Evolutionary conservation across 129 eudicot genomes (phyloP).

Genomic region (Tagetes patula): DNA sequence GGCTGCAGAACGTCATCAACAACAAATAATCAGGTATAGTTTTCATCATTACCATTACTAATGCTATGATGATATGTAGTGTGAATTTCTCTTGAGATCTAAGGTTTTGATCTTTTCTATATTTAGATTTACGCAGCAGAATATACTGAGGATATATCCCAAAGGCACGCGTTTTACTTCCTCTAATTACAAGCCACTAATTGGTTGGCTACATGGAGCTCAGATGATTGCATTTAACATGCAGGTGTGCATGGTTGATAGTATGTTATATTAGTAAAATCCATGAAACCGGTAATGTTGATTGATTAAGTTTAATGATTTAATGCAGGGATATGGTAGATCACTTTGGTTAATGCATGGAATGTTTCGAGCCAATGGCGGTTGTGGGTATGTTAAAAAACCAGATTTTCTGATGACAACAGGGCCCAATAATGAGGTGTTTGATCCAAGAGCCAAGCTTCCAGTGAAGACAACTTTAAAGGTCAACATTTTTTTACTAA

Average conservation of each 20-base stretch:
- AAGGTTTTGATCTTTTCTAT: background rate
- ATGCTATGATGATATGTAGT: background rate
- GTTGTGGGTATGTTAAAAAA: constrained; percentile 88
- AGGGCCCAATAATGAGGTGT: constrained; percentile 48
- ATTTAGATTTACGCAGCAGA: constrained; percentile 75
- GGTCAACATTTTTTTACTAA: constrained; percentile 34
- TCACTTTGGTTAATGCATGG: constrained; percentile 95
- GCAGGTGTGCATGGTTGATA: constrained; percentile 61
- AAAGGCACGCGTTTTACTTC: constrained; percentile 80
- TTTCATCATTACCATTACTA: background rate
- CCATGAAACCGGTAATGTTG: background rate
- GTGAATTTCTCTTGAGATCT: background rate
- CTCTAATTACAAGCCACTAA: constrained; percentile 79
- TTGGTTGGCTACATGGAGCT: constrained; percentile 98
- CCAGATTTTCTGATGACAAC: constrained; percentile 63
- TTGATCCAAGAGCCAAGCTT: constrained; percentile 56
- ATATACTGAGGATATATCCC: constrained; percentile 80
- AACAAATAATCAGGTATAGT: constrained; percentile 65
- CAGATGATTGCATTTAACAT: constrained; percentile 99
- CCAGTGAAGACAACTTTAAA: constrained; percentile 59
- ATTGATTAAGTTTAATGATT: constrained; percentile 9
- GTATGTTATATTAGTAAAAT: background rate
- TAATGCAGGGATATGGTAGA: constrained; percentile 79
- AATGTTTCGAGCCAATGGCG: constrained; percentile 83
- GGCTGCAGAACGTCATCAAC: constrained; percentile 60